These are phyloP conservation scores for Candida hungchunana DNA, from an alignment of 805 yeast genomes.

Conservation along the genomic window DNA sequence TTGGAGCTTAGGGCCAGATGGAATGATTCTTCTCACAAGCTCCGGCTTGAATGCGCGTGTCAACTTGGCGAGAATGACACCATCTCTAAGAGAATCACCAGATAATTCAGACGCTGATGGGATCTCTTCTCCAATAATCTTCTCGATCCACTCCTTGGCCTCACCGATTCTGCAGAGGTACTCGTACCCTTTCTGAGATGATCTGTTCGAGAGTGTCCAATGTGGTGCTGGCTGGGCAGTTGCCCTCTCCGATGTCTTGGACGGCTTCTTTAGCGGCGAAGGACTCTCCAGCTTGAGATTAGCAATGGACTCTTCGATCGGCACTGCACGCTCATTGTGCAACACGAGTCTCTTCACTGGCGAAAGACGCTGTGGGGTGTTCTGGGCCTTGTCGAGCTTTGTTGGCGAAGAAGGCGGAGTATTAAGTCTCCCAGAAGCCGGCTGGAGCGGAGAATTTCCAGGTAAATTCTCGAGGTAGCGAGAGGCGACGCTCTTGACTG, in stretches of 20 bases:
- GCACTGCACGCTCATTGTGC: conserved; percentile 11
- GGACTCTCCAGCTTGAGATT: conserved; percentile 22
- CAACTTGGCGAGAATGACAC: conserved; percentile 78
- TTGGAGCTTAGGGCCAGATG: conserved; percentile 56
- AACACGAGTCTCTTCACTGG: conserved; percentile 10
- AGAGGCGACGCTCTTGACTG: conserved; percentile 22
- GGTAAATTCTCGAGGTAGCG: conserved; percentile 25
- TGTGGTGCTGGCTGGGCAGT: conserved; percentile 10
- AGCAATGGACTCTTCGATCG: conserved; percentile 20
- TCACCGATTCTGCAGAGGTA: conserved; percentile 77
- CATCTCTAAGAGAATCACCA: conserved; percentile 69
- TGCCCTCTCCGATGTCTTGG: background rate
- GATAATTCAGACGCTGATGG: conserved; percentile 52
- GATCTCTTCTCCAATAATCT: conserved; percentile 52
- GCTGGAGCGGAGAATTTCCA: conserved; percentile 16
- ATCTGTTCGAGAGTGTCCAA: conserved; percentile 15
- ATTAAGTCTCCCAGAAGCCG: conserved; percentile 18
- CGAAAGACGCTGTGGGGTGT: background rate
- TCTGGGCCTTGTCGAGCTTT: conserved; percentile 1
- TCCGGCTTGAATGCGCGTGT: conserved; percentile 70
- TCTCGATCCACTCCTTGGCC: conserved; percentile 78
- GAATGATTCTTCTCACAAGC: conserved; percentile 48
- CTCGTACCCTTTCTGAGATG: conserved; percentile 53
- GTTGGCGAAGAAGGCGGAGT: conserved; percentile 7
- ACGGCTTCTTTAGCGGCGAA: conserved; percentile 24